Percentiles rank a stretch among this genome's conserved stretches.
Evolutionary conservation across 2,329 filamentous ascomycete species (phyloP).

Genomic region (Didymella keratinophila): DNA sequence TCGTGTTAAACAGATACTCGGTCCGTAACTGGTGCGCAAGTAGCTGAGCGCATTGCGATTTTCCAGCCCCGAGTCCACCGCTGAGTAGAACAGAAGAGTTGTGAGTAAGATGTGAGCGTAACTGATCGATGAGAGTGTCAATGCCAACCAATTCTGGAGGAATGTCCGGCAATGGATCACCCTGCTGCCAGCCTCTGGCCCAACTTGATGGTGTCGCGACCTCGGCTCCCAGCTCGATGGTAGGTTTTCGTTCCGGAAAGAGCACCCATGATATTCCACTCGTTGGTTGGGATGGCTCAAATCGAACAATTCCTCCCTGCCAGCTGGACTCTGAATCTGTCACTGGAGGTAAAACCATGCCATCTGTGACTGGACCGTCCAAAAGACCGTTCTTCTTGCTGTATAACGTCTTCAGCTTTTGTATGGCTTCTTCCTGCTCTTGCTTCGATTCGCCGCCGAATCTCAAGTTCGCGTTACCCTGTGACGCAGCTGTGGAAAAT

Average conservation of each 20-base stretch:
- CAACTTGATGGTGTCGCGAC: slow-evolving; percentile 69
- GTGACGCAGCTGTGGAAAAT: slow-evolving; percentile 68
- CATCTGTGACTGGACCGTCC: slow-evolving; percentile 87
- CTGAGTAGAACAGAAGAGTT: slow-evolving; percentile 90
- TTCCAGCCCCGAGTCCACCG: slow-evolving; percentile 88
- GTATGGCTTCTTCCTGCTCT: slow-evolving; percentile 78
- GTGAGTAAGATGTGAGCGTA: slow-evolving; percentile 79
- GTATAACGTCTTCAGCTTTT: slow-evolving; percentile 76
- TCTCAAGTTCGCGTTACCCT: slow-evolving; percentile 71
- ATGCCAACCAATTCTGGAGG: slow-evolving; percentile 80
- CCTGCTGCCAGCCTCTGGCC: slow-evolving; percentile 59
- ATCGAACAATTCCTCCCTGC: slow-evolving; percentile 83
- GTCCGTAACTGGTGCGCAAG: slow-evolving; percentile 76
- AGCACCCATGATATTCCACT: slow-evolving; percentile 70
- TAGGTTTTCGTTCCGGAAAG: slow-evolving; percentile 75
- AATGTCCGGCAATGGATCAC: slow-evolving; percentile 62
- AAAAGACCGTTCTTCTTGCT: slow-evolving; percentile 71
- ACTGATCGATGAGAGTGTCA: slow-evolving; percentile 74
- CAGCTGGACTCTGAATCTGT: slow-evolving; percentile 67
- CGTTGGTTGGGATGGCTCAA: slow-evolving; percentile 65
- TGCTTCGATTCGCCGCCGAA: slow-evolving; percentile 89
- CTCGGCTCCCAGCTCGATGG: slow-evolving; percentile 78
- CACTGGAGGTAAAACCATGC: slow-evolving; percentile 75
- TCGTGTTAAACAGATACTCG: slow-evolving; percentile 79
- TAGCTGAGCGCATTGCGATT: slow-evolving; percentile 80